A percentile compares a stretch with the other conserved stretches of the same genome.
Evolutionary conservation across 495 filamentous ascomycete species (phyloP).

Genomic region (Neurospora sp.): DNA sequence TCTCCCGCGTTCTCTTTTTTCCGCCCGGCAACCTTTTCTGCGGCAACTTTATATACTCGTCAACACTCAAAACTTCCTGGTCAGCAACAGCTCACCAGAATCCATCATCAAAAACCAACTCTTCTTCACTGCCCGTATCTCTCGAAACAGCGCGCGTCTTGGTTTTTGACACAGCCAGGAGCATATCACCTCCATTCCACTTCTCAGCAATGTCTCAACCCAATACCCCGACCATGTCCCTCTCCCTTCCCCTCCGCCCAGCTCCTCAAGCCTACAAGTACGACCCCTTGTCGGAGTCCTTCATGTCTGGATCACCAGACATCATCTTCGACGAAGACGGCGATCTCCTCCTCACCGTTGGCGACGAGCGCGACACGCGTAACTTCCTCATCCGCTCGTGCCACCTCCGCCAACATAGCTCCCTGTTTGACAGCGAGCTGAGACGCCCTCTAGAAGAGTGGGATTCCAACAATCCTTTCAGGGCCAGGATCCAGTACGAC

Average conservation of each 20-base stretch:
- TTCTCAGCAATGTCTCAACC: not conserved
- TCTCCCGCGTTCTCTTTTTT: not conserved
- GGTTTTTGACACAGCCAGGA: not conserved
- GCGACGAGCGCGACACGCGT: no score
- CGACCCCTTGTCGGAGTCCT: no score
- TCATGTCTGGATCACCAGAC: no score
- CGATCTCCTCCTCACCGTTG: no score
- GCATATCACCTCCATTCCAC: not conserved
- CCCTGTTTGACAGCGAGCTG: no score
- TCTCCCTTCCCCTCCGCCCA: not conserved
- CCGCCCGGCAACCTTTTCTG: not conserved
- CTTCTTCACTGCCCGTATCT: not conserved
- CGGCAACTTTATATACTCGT: not conserved
- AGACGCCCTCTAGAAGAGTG: no score
- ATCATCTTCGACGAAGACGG: not conserved
- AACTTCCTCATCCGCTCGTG: no score
- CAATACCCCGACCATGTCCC: not conserved
- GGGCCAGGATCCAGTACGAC: no score
- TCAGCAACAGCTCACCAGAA: not conserved
- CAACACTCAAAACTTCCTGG: not conserved
- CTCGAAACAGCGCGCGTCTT: not conserved
- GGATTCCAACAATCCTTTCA: no score
- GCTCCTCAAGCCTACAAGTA: no score
- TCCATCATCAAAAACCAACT: not conserved
- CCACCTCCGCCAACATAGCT: no score